Percentiles rank a stretch among this genome's conserved stretches.
phyloP scores from a whole-genome alignment of 352 stramenopile species.

The Phytopythium oedochilum region DNA sequence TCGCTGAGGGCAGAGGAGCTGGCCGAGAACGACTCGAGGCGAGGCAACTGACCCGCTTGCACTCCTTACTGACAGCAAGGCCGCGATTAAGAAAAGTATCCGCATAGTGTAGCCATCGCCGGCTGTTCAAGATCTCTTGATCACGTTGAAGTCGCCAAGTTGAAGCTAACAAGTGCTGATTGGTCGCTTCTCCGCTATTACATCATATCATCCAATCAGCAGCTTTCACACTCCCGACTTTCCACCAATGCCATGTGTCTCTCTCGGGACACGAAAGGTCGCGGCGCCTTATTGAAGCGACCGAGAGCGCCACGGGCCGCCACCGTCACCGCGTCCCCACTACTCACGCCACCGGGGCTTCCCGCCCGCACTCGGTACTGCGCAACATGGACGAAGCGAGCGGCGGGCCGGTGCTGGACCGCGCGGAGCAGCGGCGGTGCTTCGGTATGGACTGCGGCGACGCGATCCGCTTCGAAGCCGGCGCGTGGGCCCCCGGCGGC shows the following conservation, averaged over 20 bases:
- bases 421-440: slow-evolving; percentile 63
- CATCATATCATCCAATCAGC: background rate
- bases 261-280: slow-evolving; percentile 5
- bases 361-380: background rate
- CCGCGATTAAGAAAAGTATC: background rate
- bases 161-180: background rate
- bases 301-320: background rate
- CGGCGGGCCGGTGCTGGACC: slow-evolving; percentile 44
- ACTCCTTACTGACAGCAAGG: background rate
- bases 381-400: background rate
- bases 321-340: background rate
- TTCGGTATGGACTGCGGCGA: slow-evolving; percentile 85
- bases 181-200: background rate
- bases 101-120: background rate
- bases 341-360: background rate
- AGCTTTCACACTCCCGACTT: background rate
- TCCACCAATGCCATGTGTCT: background rate
- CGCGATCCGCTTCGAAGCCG: slow-evolving; percentile 81
- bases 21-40: background rate
- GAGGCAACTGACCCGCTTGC: background rate
- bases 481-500: slow-evolving; percentile 86
- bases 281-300: slow-evolving; percentile 2
- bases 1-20: slow-evolving; percentile 1
- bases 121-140: background rate
- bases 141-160: background rate